Conservation (phyloP, 148 eudicot genomes). For the Rhododendron vialii region DNA sequence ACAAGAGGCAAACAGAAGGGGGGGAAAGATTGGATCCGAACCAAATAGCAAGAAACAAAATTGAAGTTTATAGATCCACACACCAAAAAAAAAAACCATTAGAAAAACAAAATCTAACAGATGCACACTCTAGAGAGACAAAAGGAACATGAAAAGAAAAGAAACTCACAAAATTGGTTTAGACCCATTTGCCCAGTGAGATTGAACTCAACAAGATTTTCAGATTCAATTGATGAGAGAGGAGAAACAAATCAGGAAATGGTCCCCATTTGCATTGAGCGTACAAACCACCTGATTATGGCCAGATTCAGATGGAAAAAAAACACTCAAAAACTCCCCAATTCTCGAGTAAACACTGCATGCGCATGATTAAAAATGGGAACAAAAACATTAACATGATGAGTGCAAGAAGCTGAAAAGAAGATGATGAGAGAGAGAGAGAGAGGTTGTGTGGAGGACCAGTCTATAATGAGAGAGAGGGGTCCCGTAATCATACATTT, state of each 20-base stretch:
- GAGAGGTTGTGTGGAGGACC: slow-evolving; percentile 15
- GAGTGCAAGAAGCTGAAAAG: background rate
- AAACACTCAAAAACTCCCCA: background rate
- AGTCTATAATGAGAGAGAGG: background rate
- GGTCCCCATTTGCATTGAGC: background rate
- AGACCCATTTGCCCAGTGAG: background rate
- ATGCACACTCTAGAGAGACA: background rate
- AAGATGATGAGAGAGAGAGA: background rate
- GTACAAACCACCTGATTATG: background rate
- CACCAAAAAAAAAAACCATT: too few species aligned
- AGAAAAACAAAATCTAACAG: background rate
- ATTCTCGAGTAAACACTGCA: slow-evolving; percentile 19
- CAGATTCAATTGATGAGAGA: background rate
- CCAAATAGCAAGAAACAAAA: background rate
- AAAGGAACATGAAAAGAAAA: background rate
- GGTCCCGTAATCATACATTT: slow-evolving; percentile 29
- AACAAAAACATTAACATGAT: background rate
- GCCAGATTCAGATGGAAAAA: background rate
- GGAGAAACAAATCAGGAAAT: background rate
- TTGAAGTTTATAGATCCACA: background rate
- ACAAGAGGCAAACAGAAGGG: background rate
- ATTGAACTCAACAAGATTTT: background rate
- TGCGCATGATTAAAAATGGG: slow-evolving; percentile 17
- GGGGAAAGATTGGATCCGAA: background rate
- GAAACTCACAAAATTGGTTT: background rate